Evolutionary conservation across 352 stramenopile species (phyloP), one percentile per base, ranked within the genome.

Genomic region (Globisporangium spinosum): DNA sequence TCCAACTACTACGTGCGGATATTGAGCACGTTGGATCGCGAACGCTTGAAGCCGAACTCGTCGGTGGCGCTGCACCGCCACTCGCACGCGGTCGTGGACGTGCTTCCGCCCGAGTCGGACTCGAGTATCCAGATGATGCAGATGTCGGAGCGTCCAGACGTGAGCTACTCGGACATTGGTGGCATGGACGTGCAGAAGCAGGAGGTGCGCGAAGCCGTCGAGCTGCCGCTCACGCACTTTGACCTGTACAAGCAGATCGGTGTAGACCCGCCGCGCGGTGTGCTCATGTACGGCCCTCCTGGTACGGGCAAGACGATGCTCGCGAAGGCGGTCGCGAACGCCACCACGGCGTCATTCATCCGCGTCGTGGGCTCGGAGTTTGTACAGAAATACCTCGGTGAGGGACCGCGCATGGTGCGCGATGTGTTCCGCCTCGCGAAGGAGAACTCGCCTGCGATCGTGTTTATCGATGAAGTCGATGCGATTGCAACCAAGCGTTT

Each of bases 381-480:
- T 77, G 98, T 99, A 57, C 98, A 99, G 77, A 99, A 99, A 82
- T 99, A 99, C 73, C 74, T 99, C 13, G 91, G 91, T 23, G 98
- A 99, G 84, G 98, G 98, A n/a, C 98, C 98, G 56, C 96, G 98
- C 53, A 99, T 99, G 98, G 98, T 99, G 62, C 95, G 98, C 62
- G 98, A 99, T 78, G 98, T 99, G n/a, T 99, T 99, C 79, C 94
- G 98, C 7, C 89, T 99, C 22, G 98, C 98, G 45, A 97, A 98
- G 67, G 98, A 99, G 77, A 99, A 99, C 80, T 97, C 97, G 49
- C 98, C 98, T 9, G 97, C 94, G 64, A 98, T 99, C 67, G 94
- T 99, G 53, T 99, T 99, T 78, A 99, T 99, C 72, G 98, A 99
- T 79, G 98, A 99, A 78, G 98, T 99, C 60, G 97, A 99, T 76